Evolutionary conservation across 75 land plant species (phyloP).

Genomic region (Picea glauca): DNA sequence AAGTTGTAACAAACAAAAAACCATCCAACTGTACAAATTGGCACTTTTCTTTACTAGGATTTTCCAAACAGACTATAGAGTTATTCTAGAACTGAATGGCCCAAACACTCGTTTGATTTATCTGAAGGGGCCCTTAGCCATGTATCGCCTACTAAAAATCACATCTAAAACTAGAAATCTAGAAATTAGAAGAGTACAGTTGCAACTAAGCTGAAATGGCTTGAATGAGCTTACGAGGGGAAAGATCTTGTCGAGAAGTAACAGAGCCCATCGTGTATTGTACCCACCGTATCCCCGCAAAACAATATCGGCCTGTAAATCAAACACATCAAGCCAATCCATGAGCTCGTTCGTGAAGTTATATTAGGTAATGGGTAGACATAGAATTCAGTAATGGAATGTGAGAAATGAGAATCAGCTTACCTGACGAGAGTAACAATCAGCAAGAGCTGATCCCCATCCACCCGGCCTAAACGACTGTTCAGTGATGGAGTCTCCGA

Average conservation of each 20-base stretch:
- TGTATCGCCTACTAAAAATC: too few relatives aligned
- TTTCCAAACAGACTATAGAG: too few relatives aligned
- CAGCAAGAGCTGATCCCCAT: slow-evolving; percentile 82
- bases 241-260: slow-evolving; percentile 61
- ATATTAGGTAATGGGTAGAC: not conserved
- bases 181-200: too few relatives aligned
- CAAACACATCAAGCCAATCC: not conserved
- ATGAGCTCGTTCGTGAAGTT: not conserved
- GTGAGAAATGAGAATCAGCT: not conserved
- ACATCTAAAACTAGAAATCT: too few relatives aligned
- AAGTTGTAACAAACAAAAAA: too few relatives aligned
- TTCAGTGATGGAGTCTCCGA: slow-evolving; percentile 90
- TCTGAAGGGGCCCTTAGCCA: too few relatives aligned
- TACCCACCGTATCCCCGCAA: slow-evolving; percentile 93
- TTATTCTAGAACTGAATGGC: too few relatives aligned
- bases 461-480: slow-evolving; percentile 78
- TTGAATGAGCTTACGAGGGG: slow-evolving; percentile 16
- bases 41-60: too few relatives aligned
- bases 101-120: too few relatives aligned
- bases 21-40: too few relatives aligned
- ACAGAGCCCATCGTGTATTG: slow-evolving; percentile 92
- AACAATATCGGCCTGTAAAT: slow-evolving; percentile 72
- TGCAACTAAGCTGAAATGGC: too few relatives aligned
- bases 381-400: slow-evolving; percentile 2
- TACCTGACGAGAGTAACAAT: slow-evolving; percentile 79